phyloP scores from a whole-genome alignment of 2,329 filamentous ascomycete genomes.

The Paracoccidioides lutzii region DNA sequence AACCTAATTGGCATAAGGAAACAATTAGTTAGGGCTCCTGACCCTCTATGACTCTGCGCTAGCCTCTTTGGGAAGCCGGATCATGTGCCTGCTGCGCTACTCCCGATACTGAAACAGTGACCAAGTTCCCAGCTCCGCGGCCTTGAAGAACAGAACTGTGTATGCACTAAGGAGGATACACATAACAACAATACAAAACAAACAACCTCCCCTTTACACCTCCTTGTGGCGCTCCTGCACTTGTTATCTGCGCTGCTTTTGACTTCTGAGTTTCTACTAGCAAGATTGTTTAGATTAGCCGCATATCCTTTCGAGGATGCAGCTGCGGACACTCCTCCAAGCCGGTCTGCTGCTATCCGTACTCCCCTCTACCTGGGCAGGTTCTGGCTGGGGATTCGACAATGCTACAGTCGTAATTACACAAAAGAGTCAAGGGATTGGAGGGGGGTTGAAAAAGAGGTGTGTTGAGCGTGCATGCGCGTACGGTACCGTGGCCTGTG shows the following conservation, averaged over 20 bases:
- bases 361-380: conserved; percentile 30
- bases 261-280: too few species aligned
- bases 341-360: conserved; percentile 24
- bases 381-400: conserved; percentile 47
- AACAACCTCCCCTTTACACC: background rate
- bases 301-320: conserved; percentile 17
- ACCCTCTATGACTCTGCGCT: background rate
- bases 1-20: background rate
- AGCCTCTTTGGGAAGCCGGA: background rate
- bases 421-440: conserved; percentile 47
- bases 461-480: conserved; percentile 20
- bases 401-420: conserved; percentile 51
- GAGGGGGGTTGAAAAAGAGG: conserved; percentile 43
- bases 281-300: too few species aligned
- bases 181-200: background rate
- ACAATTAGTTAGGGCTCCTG: conserved; percentile 1
- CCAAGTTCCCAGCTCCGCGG: background rate
- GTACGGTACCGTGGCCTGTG: background rate
- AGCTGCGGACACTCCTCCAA: conserved; percentile 23
- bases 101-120: background rate
- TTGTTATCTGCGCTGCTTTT: background rate
- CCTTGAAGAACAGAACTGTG: background rate
- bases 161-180: background rate
- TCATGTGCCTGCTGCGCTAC: background rate
- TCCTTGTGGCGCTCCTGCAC: background rate